Percentiles rank a stretch among this genome's conserved stretches.
Evolutionary conservation across 257 asterid genomes (phyloP).

Genomic region (Perilla frutescens): DNA sequence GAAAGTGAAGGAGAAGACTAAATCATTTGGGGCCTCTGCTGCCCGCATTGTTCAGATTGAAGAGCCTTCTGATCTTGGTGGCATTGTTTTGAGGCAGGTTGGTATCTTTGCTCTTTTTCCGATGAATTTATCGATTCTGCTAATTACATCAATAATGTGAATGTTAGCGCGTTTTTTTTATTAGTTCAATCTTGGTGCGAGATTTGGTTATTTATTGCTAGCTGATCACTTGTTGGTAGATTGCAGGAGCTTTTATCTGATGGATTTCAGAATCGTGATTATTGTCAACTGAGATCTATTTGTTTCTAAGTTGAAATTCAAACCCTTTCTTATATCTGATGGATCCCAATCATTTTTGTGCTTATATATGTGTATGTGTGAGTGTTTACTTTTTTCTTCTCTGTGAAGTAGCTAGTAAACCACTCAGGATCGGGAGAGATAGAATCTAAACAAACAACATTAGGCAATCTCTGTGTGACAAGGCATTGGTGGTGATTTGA

Average conservation of each 20-base stretch:
- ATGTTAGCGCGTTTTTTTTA: not conserved
- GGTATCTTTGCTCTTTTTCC: not conserved
- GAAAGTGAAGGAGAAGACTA: conserved; percentile 47
- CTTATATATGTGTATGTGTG: not conserved
- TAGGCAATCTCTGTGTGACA: no score
- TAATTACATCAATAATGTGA: not conserved
- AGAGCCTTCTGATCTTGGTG: conserved; percentile 64
- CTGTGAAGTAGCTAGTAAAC: not conserved
- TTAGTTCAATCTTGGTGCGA: conserved; percentile 1
- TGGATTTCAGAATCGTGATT: conserved; percentile 16
- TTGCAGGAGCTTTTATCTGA: conserved; percentile 3
- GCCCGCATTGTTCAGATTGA: conserved; percentile 73
- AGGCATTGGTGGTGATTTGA: not conserved
- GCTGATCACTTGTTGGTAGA: not conserved
- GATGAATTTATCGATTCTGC: not conserved
- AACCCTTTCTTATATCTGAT: not conserved
- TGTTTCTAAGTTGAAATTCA: conserved; percentile 6
- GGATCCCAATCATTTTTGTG: not conserved
- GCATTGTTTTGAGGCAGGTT: conserved; percentile 80
- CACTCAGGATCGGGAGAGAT: not conserved
- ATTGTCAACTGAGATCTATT: conserved; percentile 9
- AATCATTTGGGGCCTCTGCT: conserved; percentile 18
- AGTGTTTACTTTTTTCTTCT: no score
- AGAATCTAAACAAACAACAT: no score
- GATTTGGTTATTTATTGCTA: not conserved